A percentile compares a stretch with the other conserved stretches of the same genome.
Conservation (phyloP, 1,139 yeast species). For the Yamadazyma triangularis region DNA sequence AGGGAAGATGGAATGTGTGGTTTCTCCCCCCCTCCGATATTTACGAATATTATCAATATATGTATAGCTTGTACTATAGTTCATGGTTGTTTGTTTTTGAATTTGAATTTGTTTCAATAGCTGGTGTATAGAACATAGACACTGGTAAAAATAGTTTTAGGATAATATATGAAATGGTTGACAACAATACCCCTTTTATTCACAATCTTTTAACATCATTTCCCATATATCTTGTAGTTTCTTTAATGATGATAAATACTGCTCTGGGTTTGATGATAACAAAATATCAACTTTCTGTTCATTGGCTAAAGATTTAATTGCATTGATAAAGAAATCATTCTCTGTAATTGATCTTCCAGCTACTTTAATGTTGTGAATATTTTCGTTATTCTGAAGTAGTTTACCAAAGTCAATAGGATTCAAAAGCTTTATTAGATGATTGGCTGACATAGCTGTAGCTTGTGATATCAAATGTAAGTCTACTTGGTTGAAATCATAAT, state of each 20-base stretch:
- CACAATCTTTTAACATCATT: constrained; percentile 1
- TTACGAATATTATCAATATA: too few relatives aligned
- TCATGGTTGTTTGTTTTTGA: too few relatives aligned
- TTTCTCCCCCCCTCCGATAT: too few relatives aligned
- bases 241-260: constrained; percentile 7
- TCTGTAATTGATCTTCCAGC: constrained; percentile 12
- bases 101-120: too few relatives aligned
- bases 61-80: too few relatives aligned
- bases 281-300: constrained; percentile 21
- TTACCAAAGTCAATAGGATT: constrained; percentile 23
- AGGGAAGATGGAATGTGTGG: too few relatives aligned
- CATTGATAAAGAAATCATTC: constrained; percentile 9
- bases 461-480: constrained; percentile 34
- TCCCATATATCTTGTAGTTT: constrained; percentile 21
- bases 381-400: constrained; percentile 10
- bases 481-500: constrained; percentile 34
- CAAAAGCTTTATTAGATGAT: constrained; percentile 22
- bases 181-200: constrained; percentile 1
- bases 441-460: constrained; percentile 30
- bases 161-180: too few relatives aligned
- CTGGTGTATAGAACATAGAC: too few relatives aligned
- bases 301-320: constrained; percentile 12
- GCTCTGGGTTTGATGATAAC: constrained; percentile 11
- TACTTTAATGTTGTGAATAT: constrained; percentile 6
- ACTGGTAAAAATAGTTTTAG: too few relatives aligned